Base-by-base conservation (phyloP, 1,139 yeast genomes). In the Suhomyces coccinellae region DNA sequence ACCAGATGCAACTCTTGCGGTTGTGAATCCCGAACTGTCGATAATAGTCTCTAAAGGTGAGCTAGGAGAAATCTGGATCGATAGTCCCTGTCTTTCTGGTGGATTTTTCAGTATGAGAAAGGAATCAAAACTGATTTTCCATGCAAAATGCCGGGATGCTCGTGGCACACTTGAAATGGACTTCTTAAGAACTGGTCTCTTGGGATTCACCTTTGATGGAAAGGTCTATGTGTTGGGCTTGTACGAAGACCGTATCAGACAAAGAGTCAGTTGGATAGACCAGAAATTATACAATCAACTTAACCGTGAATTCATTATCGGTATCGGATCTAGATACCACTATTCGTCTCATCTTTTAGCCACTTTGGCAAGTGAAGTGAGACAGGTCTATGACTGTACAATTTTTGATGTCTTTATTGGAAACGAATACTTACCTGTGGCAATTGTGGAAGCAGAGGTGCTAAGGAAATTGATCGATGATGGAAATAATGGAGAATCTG, bases 31-130 rank as follows among this genome's bases (percentile, higher is more conserved):
- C 0, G 99, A 95, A 52, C 86, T 88, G 49, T 77, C 83, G 28
- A 66, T 80, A 5, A 67, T 89, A 15, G 83, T 87, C 4, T 77
- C 80, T 3, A 80, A 75, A 38, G 81, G 88, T 55, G 91, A 87
- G 52, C 86, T 95, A n/a, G 99, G 99, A 17, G 99, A 93, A 62
- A 85, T 93, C 29, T 95, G 99, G 99, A 87, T 93, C 17, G 96
- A 89, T 59, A 83, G 91, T 48, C 95, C 93, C 2, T 86, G 95
- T 48, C 68, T 89, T 6, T 83, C 93, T 5, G 96, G 96, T 7
- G 96, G 96, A 0, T 88, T 87, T 58, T 89, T 89, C 83, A 93
- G 89, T 0, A 66, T 85, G 37, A 55, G 71, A 32, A 72, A 71
- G 44, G 95, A 87, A 45, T 85, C 95, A 0, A 84, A 81, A 49